Percentiles rank a stretch among this genome's conserved stretches.
These are phyloP conservation scores for Bruguiera parviflora DNA, from an alignment of 345 rosid species.

Conservation along the genomic window DNA sequence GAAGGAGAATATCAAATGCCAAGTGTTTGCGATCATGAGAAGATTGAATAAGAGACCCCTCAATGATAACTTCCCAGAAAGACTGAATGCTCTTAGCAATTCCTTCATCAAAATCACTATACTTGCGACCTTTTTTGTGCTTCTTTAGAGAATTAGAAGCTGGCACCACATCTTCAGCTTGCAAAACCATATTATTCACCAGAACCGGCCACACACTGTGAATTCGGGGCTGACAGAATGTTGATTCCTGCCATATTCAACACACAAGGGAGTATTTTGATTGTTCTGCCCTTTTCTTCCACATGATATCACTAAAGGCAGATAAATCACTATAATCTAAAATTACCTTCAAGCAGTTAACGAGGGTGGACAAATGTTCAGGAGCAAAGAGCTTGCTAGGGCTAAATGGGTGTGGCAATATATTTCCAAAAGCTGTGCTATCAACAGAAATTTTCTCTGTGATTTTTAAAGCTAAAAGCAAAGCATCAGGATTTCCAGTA, in stretches of 20 bases:
- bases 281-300: neutral
- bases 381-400: conserved; percentile 63
- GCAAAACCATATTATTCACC: conserved; percentile 51
- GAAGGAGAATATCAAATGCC: conserved; percentile 76
- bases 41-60: conserved; percentile 69
- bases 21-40: conserved; percentile 95
- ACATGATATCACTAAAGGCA: no score
- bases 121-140: conserved; percentile 70
- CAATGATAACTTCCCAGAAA: conserved; percentile 67
- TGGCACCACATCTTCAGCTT: conserved; percentile 60
- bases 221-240: conserved; percentile 94
- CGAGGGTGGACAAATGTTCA: conserved; percentile 60
- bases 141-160: conserved; percentile 69
- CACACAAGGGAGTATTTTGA: conserved; percentile 15
- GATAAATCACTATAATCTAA: neutral
- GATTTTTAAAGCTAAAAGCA: conserved; percentile 78
- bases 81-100: conserved; percentile 46
- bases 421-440: conserved; percentile 43
- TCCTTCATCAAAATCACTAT: conserved; percentile 72
- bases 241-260: conserved; percentile 67
- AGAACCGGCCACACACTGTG: conserved; percentile 84
- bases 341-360: conserved; percentile 78
- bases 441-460: conserved; percentile 51
- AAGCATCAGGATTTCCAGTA: conserved; percentile 87
- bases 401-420: conserved; percentile 78